Evolutionary conservation across 1,139 yeast genomes (phyloP).

Genomic region (Geotrichum carabidarum): DNA sequence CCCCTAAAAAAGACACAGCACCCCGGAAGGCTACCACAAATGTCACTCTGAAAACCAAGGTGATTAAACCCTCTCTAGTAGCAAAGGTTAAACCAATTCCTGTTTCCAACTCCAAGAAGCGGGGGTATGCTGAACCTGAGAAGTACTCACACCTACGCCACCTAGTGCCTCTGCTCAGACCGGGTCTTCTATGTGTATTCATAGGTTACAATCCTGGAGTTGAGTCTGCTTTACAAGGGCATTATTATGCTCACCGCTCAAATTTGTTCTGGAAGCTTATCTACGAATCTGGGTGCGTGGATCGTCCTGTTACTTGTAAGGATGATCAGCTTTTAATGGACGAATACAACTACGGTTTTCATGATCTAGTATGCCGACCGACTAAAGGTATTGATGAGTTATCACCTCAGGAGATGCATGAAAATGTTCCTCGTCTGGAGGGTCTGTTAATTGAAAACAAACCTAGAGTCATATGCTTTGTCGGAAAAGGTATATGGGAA

Average conservation of each 20-base stretch:
- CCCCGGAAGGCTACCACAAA: not conserved
- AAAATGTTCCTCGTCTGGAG: conserved; percentile 52
- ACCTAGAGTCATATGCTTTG: conserved; percentile 50
- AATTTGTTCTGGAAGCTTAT: conserved; percentile 67
- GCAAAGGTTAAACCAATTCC: not conserved
- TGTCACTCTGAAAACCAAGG: not conserved
- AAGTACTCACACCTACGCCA: conserved; percentile 32
- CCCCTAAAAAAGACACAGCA: not conserved
- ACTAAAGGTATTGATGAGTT: conserved; percentile 59
- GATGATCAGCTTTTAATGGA: conserved; percentile 46
- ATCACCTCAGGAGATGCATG: conserved; percentile 48
- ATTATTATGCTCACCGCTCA: conserved; percentile 69
- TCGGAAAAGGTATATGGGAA: conserved; percentile 83
- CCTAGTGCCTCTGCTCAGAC: conserved; percentile 38
- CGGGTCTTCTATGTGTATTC: conserved; percentile 46
- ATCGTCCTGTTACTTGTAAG: conserved; percentile 32
- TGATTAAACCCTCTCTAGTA: not conserved
- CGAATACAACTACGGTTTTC: conserved; percentile 56
- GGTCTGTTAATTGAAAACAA: conserved; percentile 40
- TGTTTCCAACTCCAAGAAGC: not conserved
- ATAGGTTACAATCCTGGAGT: conserved; percentile 75
- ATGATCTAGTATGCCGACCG: conserved; percentile 64
- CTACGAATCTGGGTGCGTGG: conserved; percentile 49
- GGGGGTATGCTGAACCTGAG: conserved; percentile 25
- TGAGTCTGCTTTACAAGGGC: conserved; percentile 58